phyloP scores from a whole-genome alignment of 169 alveolate genomes.

The Babesia caballi region DNA sequence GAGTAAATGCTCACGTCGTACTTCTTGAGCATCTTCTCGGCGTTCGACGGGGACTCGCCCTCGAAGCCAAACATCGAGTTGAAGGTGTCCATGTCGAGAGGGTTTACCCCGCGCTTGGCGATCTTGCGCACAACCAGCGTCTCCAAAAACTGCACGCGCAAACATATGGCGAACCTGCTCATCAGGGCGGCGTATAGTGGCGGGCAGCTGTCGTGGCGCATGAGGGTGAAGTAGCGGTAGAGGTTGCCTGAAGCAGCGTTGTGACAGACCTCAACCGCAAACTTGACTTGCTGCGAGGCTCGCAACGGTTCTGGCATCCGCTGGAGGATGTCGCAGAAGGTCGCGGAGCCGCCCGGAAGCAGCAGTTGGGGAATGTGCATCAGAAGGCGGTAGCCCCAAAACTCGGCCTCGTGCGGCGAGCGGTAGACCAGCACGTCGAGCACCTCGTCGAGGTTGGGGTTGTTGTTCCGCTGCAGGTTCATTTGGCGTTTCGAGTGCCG shows the following conservation, averaged over 20 bases:
- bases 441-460: conserved; percentile 9
- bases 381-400: conserved; percentile 80
- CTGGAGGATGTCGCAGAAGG: conserved; percentile 69
- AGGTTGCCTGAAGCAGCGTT: conserved; percentile 42
- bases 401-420: conserved; percentile 82
- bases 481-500: not conserved
- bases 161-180: conserved; percentile 41
- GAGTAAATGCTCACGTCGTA: conserved; percentile 12
- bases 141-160: conserved; percentile 36
- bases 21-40: conserved; percentile 2
- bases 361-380: conserved; percentile 65
- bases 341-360: conserved; percentile 60
- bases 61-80: conserved; percentile 42
- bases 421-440: conserved; percentile 67
- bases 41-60: conserved; percentile 1
- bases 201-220: conserved; percentile 28
- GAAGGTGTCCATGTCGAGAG: conserved; percentile 30
- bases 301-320: conserved; percentile 56
- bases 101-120: conserved; percentile 31
- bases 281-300: conserved; percentile 24
- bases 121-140: conserved; percentile 4
- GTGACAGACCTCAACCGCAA: conserved; percentile 49
- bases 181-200: conserved; percentile 60
- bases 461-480: not conserved
- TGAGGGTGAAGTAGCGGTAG: conserved; percentile 35